phyloP scores from a whole-genome alignment of 345 rosid species.

The Lepidium aucheri region DNA sequence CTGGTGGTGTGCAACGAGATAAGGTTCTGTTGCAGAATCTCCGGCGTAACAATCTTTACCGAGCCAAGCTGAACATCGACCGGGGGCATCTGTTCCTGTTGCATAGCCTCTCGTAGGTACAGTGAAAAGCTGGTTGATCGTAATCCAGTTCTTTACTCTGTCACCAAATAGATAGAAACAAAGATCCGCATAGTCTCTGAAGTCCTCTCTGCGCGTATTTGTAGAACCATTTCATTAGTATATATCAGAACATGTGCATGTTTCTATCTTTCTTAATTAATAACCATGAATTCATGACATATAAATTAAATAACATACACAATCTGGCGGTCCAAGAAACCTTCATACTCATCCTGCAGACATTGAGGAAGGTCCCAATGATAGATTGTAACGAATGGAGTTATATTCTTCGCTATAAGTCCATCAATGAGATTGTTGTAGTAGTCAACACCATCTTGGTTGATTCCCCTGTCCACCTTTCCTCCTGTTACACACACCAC shows the following conservation, averaged over 20 bases:
- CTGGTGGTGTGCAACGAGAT: slow-evolving; percentile 16
- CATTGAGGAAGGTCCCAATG: slow-evolving; percentile 51
- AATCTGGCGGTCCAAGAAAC: slow-evolving; percentile 29
- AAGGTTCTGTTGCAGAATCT: slow-evolving; percentile 24
- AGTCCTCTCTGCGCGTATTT: slow-evolving; percentile 25
- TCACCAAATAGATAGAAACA: slow-evolving; percentile 35
- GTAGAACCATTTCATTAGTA: background rate
- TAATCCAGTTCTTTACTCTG: slow-evolving; percentile 39
- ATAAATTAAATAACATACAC: slow-evolving; percentile 28
- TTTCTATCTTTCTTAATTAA: background rate
- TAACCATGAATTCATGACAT: background rate
- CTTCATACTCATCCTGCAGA: slow-evolving; percentile 38
- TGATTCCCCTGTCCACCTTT: slow-evolving; percentile 29
- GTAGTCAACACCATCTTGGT: slow-evolving; percentile 29
- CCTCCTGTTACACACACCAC: slow-evolving; percentile 19
- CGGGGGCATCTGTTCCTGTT: slow-evolving; percentile 27
- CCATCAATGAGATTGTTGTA: slow-evolving; percentile 39
- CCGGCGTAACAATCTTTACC: slow-evolving; percentile 10
- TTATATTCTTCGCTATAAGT: slow-evolving; percentile 20
- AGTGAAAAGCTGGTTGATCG: slow-evolving; percentile 33
- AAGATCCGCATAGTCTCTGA: slow-evolving; percentile 29
- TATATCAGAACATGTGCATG: background rate
- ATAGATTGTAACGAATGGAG: slow-evolving; percentile 37
- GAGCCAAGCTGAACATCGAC: slow-evolving; percentile 31
- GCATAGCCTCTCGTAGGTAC: slow-evolving; percentile 23